Conservation (phyloP, 2,329 filamentous ascomycete genomes). For the Emmonsia crescens region DNA sequence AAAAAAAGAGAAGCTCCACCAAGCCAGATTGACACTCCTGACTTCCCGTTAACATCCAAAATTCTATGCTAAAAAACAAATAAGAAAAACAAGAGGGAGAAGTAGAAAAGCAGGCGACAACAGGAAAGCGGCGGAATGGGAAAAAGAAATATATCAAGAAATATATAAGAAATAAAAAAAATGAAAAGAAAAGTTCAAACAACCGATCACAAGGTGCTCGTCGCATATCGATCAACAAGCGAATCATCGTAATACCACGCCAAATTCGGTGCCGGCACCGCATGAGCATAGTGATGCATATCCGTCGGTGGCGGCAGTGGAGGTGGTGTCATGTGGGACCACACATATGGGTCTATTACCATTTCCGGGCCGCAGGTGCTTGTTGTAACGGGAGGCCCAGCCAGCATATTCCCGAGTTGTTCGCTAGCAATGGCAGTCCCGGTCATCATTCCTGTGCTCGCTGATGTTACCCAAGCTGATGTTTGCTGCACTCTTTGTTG, state of each 20-base stretch:
- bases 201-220: not conserved
- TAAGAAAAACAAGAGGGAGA: not conserved
- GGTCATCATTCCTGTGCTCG: not conserved
- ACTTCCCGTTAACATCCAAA: not conserved
- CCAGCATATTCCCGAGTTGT: not conserved
- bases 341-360: not conserved
- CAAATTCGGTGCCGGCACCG: not conserved
- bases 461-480: not conserved
- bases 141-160: not conserved
- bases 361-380: not conserved
- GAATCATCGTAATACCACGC: conserved; percentile 1
- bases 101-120: not conserved
- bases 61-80: not conserved
- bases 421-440: not conserved
- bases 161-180: not conserved
- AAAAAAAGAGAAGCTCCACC: not conserved
- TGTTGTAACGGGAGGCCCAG: not conserved
- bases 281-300: not conserved
- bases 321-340: not conserved
- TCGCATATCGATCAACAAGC: conserved; percentile 1
- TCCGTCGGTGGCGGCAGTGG: not conserved
- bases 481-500: not conserved
- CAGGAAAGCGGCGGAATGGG: not conserved
- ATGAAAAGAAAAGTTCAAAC: not conserved
- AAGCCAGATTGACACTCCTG: not conserved